These are phyloP conservation scores for Cladosporium oxysporum DNA, from an alignment of 2,329 filamentous ascomycete species.

Conservation along the genomic window DNA sequence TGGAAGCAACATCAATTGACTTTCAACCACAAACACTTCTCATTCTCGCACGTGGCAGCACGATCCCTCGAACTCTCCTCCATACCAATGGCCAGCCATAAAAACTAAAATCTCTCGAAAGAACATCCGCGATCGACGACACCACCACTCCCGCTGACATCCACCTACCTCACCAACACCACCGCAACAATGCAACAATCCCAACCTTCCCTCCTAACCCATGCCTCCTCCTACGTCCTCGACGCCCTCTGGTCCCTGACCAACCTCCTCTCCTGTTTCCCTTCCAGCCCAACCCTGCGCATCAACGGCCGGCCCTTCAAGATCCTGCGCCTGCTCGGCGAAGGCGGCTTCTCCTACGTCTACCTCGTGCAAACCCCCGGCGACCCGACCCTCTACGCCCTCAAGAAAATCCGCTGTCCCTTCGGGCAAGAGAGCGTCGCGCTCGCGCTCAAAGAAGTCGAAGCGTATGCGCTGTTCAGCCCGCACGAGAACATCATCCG, in stretches of 20 bases:
- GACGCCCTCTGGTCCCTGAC: slow-evolving; percentile 90
- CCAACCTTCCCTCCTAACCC: slow-evolving; percentile 34
- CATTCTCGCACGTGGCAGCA: neutral
- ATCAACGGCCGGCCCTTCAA: slow-evolving; percentile 96
- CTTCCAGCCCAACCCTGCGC: slow-evolving; percentile 87
- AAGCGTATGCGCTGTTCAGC: slow-evolving; percentile 89
- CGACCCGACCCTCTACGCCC: slow-evolving; percentile 80
- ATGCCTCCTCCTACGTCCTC: slow-evolving; percentile 63
- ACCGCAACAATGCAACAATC: slow-evolving; percentile 23
- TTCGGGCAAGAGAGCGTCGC: slow-evolving; percentile 96
- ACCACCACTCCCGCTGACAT: neutral
- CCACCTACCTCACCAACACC: neutral
- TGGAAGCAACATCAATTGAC: slow-evolving; percentile 1
- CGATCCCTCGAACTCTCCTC: neutral
- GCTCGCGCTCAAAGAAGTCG: slow-evolving; percentile 93
- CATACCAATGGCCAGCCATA: neutral
- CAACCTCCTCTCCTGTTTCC: slow-evolving; percentile 96
- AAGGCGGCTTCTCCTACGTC: slow-evolving; percentile 98
- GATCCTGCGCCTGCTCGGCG: slow-evolving; percentile 87
- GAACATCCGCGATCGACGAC: neutral
- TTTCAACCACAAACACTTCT: neutral
- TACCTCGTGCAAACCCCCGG: slow-evolving; percentile 94
- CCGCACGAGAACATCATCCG: slow-evolving; percentile 84
- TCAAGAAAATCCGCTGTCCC: slow-evolving; percentile 98
- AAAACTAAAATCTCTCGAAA: neutral